Conservation (phyloP, 495 filamentous ascomycete species). For the Pyrenula aspistea region DNA sequence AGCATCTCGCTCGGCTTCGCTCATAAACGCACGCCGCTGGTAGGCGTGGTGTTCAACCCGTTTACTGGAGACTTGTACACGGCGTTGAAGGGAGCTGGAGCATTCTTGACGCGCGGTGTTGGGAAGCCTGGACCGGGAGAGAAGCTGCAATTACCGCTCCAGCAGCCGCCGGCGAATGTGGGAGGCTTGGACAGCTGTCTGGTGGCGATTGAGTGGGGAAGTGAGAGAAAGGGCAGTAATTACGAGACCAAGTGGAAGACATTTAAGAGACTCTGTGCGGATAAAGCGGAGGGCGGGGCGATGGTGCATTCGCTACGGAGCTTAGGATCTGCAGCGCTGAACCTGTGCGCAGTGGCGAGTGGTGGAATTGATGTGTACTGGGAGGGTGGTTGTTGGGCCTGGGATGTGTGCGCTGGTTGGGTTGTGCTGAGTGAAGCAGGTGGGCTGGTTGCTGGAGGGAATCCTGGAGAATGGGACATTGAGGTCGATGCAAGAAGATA, state of each 20-base stretch:
- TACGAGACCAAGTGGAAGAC: conserved; percentile 60
- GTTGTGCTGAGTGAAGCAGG: conserved; percentile 78
- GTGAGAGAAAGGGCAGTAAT: conserved; percentile 59
- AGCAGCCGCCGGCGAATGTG: conserved; percentile 37
- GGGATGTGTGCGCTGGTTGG: conserved; percentile 92
- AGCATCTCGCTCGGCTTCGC: conserved; percentile 75
- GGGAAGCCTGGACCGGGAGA: not conserved
- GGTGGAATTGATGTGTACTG: conserved; percentile 78
- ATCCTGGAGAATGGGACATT: conserved; percentile 65
- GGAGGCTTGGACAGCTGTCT: conserved; percentile 47
- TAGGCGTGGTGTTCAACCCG: conserved; percentile 82
- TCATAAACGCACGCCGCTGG: conserved; percentile 44
- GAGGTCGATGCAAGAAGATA: conserved; percentile 67
- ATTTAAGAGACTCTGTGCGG: conserved; percentile 53
- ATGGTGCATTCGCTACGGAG: conserved; percentile 77
- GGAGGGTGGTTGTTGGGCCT: conserved; percentile 91
- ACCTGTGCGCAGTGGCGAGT: conserved; percentile 67
- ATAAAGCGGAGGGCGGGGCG: conserved; percentile 53
- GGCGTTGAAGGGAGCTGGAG: conserved; percentile 56
- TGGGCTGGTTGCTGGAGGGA: conserved; percentile 66
- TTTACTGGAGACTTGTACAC: conserved; percentile 56
- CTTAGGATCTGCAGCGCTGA: conserved; percentile 72
- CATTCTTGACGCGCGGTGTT: conserved; percentile 40
- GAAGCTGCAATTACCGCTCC: conserved; percentile 44
- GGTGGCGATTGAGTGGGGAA: conserved; percentile 70